Conservation (phyloP, 306 rosid genomes). For the Sicyos edulis region DNA sequence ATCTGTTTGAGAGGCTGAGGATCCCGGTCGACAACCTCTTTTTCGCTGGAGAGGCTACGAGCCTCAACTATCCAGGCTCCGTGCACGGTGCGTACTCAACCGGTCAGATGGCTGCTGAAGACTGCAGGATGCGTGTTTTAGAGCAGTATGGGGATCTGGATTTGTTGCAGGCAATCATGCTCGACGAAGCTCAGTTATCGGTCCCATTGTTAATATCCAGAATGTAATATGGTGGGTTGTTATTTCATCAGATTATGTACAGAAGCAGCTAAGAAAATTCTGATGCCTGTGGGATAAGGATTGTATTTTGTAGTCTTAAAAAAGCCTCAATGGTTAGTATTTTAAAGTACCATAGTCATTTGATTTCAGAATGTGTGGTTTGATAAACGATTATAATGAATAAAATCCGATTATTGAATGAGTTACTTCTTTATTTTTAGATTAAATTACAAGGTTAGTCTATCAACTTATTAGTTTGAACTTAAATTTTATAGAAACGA, state of each 20-base stretch:
- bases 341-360: no score
- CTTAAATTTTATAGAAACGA: no score
- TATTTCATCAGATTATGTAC: background rate
- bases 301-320: no score
- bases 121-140: slow-evolving; percentile 90
- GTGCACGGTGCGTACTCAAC: slow-evolving; percentile 90
- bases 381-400: no score
- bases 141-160: slow-evolving; percentile 89
- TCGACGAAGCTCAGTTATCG: slow-evolving; percentile 49
- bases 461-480: no score
- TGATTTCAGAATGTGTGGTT: no score
- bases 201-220: slow-evolving; percentile 82
- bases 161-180: slow-evolving; percentile 71
- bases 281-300: no score
- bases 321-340: no score
- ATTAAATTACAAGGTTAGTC: no score
- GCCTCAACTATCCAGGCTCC: slow-evolving; percentile 64
- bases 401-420: no score
- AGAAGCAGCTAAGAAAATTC: no score
- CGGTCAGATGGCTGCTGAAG: slow-evolving; percentile 93
- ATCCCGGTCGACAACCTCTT: slow-evolving; percentile 88
- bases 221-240: slow-evolving; percentile 31
- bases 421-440: no score
- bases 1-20: slow-evolving; percentile 81
- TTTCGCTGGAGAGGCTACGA: slow-evolving; percentile 98